Evolutionary conservation across 2,329 filamentous ascomycete genomes (phyloP).

Genomic region (Ascosphaera acerosa): DNA sequence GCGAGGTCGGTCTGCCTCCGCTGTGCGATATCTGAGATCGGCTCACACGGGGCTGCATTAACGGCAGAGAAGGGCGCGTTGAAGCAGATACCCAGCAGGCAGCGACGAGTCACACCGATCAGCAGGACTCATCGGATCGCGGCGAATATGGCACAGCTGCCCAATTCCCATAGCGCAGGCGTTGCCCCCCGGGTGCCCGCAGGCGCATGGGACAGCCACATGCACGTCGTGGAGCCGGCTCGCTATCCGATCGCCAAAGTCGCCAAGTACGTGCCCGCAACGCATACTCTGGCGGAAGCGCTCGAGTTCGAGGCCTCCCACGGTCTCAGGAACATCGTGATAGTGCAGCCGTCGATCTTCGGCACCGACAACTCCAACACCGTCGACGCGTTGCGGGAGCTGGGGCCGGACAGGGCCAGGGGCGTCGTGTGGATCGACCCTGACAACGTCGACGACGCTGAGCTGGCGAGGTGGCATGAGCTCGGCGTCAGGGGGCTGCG

Average conservation of each 20-base stretch:
- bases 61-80: too few species aligned
- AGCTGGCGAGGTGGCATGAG: slow-evolving; percentile 27
- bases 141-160: neutral
- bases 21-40: too few species aligned
- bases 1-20: too few species aligned
- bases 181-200: slow-evolving; percentile 11
- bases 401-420: slow-evolving; percentile 26
- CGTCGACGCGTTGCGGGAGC: slow-evolving; percentile 25
- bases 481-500: slow-evolving; percentile 34
- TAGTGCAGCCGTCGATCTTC: slow-evolving; percentile 38
- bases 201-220: slow-evolving; percentile 33
- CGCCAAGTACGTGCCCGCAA: slow-evolving; percentile 27
- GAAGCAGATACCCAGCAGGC: too few species aligned
- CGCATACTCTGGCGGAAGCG: slow-evolving; percentile 27
- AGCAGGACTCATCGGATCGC: too few species aligned
- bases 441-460: slow-evolving; percentile 12
- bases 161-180: slow-evolving; percentile 6
- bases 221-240: slow-evolving; percentile 33
- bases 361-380: slow-evolving; percentile 34
- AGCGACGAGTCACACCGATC: too few species aligned
- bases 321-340: slow-evolving; percentile 29
- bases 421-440: slow-evolving; percentile 33
- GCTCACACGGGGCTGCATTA: too few species aligned
- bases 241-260: slow-evolving; percentile 23
- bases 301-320: slow-evolving; percentile 25